phyloP scores from a whole-genome alignment of 345 rosid species.

The Conringia planisiliqua region DNA sequence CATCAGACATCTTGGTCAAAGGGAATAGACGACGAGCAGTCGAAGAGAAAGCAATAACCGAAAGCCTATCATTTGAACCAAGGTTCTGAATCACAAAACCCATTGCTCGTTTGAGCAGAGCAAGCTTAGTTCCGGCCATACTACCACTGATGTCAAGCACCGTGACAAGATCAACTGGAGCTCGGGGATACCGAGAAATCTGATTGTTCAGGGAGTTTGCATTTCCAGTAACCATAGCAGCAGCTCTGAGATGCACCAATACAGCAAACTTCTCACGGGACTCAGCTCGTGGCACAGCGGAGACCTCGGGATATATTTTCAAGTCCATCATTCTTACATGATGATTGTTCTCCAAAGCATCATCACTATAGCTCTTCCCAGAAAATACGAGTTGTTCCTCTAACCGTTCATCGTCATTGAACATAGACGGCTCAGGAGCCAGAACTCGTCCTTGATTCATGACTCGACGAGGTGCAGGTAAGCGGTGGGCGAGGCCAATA shows the following conservation, averaged over 20 bases:
- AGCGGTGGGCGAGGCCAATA: slow-evolving; percentile 46
- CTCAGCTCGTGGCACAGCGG: slow-evolving; percentile 46
- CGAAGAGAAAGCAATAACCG: slow-evolving; percentile 96
- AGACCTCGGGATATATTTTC: slow-evolving; percentile 70
- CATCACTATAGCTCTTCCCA: slow-evolving; percentile 37
- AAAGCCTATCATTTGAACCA: slow-evolving; percentile 82
- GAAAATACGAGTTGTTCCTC: slow-evolving; percentile 45
- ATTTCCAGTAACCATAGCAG: slow-evolving; percentile 38
- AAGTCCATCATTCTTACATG: slow-evolving; percentile 48
- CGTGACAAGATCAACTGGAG: slow-evolving; percentile 82
- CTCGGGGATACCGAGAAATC: slow-evolving; percentile 52
- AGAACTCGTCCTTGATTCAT: slow-evolving; percentile 51
- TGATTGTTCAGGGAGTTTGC: slow-evolving; percentile 39
- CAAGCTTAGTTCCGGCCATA: slow-evolving; percentile 98
- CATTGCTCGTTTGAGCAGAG: slow-evolving; percentile 94
- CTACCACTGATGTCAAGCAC: slow-evolving; percentile 97
- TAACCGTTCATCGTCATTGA: slow-evolving; percentile 71
- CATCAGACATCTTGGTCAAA: slow-evolving; percentile 69
- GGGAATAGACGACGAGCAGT: slow-evolving; percentile 89
- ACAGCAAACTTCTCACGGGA: slow-evolving; percentile 62
- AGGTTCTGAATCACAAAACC: slow-evolving; percentile 98
- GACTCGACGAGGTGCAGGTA: slow-evolving; percentile 59
- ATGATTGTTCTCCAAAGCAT: slow-evolving; percentile 24
- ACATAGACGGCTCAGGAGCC: slow-evolving; percentile 65
- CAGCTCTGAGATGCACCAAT: slow-evolving; percentile 80